Evolutionary conservation across 1,284 basidiomycete species (phyloP), one percentile per base, ranked within the genome.

Genomic region (Ceratorhiza oryzae-sativae): DNA sequence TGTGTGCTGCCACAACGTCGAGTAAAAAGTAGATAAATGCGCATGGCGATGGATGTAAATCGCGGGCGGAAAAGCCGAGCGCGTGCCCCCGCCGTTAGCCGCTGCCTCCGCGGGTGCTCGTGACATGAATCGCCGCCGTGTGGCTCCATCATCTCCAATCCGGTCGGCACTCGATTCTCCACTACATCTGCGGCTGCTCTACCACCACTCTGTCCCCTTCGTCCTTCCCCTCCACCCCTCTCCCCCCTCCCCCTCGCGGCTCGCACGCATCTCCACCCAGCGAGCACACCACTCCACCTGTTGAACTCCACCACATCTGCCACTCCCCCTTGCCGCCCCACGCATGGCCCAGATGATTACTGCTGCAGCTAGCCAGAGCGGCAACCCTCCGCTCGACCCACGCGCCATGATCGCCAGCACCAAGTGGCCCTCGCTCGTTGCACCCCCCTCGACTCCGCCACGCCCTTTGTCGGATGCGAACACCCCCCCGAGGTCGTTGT

Each of bases 21-120:
- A 34, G 23, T 36, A 49, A 32, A 51, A 63, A 63, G 61, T 63
- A 30, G 61, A 30, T 63, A 51, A 63, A 63, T 63, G 61, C 61
- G 61, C 27, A 39, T 39, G 1, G 55, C 39, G 20, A n/a, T 58
- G 32, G 34, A 36, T 27, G 34, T 34, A 36, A 20, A 58, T 39
- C 20, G n/a, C 36, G 34, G 55, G 55, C 27, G 55, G 20, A 39
- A n/a, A 39, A 39, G 55, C 34, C 36, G 55, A 39, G 55, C 49
- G 49, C 23, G 32, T 32, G 55, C 13, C 55, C 51, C 55, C 55
- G 55, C 32, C 55, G 34, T 41, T 58, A 58, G 55, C 30, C 55
- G 55, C 55, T 58, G 34, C 55, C 55, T 58, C 55, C 55, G 55
- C 55, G 55, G 55, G 53, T 58, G 30, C 55, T 23, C 55, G 55